phyloP scores from a whole-genome alignment of 805 yeast species.

The Cyberlindnera veronae region DNA sequence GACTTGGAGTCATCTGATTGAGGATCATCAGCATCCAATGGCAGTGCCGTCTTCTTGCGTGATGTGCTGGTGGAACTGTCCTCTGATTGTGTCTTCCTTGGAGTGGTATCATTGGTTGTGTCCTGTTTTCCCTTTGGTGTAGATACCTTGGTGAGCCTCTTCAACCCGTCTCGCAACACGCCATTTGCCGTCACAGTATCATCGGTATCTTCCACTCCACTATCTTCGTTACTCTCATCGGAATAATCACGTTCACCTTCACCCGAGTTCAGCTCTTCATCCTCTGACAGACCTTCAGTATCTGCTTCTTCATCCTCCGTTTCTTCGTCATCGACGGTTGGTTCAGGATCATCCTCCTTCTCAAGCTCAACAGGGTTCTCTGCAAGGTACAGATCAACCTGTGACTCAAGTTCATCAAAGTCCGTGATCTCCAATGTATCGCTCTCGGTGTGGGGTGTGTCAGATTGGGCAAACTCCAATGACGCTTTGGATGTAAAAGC shows the following conservation, averaged over 20 bases:
- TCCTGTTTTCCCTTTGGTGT: too few relatives aligned
- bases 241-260: neutral
- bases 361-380: constrained; percentile 9
- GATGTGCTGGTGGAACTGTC: too few relatives aligned
- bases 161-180: constrained; percentile 4
- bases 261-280: neutral
- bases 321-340: neutral
- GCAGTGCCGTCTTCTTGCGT: neutral
- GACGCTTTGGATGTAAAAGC: neutral
- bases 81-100: too few relatives aligned
- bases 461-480: neutral
- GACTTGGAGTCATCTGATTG: neutral
- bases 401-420: constrained; percentile 7
- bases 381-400: constrained; percentile 5
- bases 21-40: neutral
- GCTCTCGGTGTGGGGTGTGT: neutral
- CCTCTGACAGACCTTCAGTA: neutral
- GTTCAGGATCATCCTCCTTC: neutral
- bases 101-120: too few relatives aligned
- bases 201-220: neutral
- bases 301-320: neutral
- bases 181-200: constrained; percentile 1
- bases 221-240: neutral
- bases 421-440: constrained; percentile 1
- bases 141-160: constrained; percentile 1